phyloP scores from a whole-genome alignment of 176 grass and related monocot genomes.

The Ampelocalamus luodianensis region DNA sequence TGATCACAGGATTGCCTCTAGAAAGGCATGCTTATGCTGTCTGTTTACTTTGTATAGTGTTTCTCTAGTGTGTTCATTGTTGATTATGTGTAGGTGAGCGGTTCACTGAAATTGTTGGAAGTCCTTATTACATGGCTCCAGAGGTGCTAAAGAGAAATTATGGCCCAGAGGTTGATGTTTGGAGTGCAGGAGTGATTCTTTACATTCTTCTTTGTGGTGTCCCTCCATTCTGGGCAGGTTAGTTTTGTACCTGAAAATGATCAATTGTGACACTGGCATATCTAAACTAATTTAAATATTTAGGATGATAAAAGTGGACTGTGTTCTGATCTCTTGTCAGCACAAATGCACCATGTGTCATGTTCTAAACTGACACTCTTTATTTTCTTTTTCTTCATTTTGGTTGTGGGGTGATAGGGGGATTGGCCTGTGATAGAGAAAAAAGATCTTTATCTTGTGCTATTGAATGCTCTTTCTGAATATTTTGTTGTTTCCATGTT shows the following conservation, averaged over 20 bases:
- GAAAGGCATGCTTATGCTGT: not conserved
- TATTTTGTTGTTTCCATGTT: conserved; percentile 39
- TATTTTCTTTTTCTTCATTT: not conserved
- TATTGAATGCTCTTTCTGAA: conserved; percentile 14
- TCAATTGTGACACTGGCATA: not conserved
- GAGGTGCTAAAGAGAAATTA: conserved; percentile 97
- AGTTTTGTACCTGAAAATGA: conserved; percentile 42
- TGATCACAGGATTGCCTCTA: not conserved
- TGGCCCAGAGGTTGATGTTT: conserved; percentile 94
- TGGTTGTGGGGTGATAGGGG: not conserved
- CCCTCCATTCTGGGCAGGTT: conserved; percentile 98
- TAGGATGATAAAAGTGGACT: not conserved
- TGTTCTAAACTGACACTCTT: not conserved
- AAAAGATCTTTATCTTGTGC: not conserved
- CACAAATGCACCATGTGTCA: not conserved
- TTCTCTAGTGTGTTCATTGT: conserved; percentile 15
- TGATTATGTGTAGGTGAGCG: conserved; percentile 67
- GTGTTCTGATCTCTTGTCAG: not conserved
- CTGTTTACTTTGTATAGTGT: not conserved
- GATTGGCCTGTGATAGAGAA: not conserved
- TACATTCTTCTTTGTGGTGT: conserved; percentile 96
- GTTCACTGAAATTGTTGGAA: conserved; percentile 98
- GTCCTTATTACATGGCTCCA: conserved; percentile 99
- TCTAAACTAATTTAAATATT: not conserved
- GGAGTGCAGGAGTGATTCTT: conserved; percentile 98